Conservation (phyloP, 371 early-diverging fungal genomes). For the Mucor irregularis region DNA sequence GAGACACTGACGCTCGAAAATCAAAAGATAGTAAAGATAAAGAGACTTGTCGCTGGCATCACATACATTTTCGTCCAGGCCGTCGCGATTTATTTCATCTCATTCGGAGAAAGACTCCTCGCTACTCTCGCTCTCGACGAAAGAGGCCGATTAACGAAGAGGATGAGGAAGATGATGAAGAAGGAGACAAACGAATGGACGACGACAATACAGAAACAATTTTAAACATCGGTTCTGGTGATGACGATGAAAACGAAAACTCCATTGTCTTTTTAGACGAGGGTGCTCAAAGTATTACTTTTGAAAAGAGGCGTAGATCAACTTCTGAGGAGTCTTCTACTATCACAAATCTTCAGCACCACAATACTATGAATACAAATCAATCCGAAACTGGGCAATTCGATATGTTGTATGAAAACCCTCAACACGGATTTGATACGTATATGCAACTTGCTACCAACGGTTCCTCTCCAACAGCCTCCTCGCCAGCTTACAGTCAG, state of each 20-base stretch:
- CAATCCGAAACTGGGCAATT: neutral
- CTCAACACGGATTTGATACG: neutral
- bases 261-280: neutral
- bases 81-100: constrained; percentile 43
- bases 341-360: constrained; percentile 6
- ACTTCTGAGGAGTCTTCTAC: constrained; percentile 19
- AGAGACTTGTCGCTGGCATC: constrained; percentile 49
- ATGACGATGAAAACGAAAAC: constrained; percentile 6
- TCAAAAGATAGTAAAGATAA: constrained; percentile 48
- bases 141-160: constrained; percentile 12
- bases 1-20: constrained; percentile 55
- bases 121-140: constrained; percentile 31
- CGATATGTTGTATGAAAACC: neutral
- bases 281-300: neutral
- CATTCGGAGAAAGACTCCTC: constrained; percentile 46
- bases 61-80: constrained; percentile 42
- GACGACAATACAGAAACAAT: constrained; percentile 23
- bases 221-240: constrained; percentile 11
- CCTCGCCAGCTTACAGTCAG: neutral
- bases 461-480: neutral
- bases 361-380: neutral
- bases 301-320: constrained; percentile 19
- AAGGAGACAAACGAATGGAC: too few species aligned
- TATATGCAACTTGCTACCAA: neutral
- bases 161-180: too few species aligned